phyloP scores from a whole-genome alignment of 176 grass and related monocot genomes.

The Aegilops tauschii region DNA sequence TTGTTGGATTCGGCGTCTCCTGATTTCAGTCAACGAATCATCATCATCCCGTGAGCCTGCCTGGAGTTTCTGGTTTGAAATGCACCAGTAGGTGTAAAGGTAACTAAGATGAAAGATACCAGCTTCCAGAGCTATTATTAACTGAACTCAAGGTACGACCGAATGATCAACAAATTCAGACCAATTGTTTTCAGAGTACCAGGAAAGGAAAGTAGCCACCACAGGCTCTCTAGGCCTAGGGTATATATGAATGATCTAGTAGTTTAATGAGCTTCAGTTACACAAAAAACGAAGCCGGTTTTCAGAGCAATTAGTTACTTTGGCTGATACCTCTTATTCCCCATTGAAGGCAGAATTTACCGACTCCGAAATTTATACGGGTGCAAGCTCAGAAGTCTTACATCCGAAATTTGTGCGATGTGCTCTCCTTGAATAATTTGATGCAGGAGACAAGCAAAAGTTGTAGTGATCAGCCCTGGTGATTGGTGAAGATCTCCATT shows the following conservation, averaged over 20 bases:
- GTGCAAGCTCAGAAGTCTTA: not conserved
- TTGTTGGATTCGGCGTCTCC: too few species aligned
- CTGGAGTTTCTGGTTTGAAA: too few species aligned
- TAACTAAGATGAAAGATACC: too few species aligned
- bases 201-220: not conserved
- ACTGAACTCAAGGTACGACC: too few species aligned
- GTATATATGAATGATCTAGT: not conserved
- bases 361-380: not conserved
- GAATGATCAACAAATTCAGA: too few species aligned
- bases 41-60: too few species aligned
- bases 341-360: not conserved
- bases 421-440: slow-evolving; percentile 8
- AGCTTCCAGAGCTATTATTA: too few species aligned
- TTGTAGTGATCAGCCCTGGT: not conserved
- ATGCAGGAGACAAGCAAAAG: slow-evolving; percentile 41
- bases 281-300: not conserved
- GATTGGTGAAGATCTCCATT: not conserved
- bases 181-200: too few species aligned
- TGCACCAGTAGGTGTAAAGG: too few species aligned
- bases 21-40: too few species aligned
- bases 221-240: too few species aligned
- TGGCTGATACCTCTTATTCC: not conserved
- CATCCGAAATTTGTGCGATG: not conserved
- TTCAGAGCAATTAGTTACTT: not conserved
- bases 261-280: not conserved